Percentiles rank a stretch among this genome's conserved stretches.
Evolutionary conservation across 768 basidiomycete genomes (phyloP).

Genomic region (Boletus huronensis): DNA sequence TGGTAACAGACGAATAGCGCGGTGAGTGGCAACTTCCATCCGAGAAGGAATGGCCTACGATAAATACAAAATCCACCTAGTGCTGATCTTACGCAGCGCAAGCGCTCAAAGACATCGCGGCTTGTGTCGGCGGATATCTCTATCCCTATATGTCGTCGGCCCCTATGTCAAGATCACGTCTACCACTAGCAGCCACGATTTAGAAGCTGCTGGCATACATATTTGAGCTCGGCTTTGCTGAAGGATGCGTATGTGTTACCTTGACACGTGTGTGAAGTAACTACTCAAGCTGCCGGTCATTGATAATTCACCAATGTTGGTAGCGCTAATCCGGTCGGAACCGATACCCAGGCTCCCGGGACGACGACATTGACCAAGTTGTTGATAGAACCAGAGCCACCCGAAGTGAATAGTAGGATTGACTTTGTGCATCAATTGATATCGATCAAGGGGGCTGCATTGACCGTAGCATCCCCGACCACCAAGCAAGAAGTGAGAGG

Average conservation of each 20-base stretch:
- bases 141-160: no score
- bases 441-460: not conserved
- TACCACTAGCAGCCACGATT: no score
- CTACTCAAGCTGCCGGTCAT: no score
- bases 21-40: no score
- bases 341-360: no score
- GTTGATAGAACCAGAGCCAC: slow-evolving; percentile 11
- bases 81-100: slow-evolving; percentile 13
- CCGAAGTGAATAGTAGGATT: slow-evolving; percentile 13
- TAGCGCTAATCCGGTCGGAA: no score
- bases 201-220: not conserved
- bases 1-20: no score
- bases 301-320: no score
- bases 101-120: slow-evolving; percentile 11
- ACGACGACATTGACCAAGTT: slow-evolving; percentile 12
- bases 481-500: slow-evolving; percentile 5
- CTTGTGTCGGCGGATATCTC: slow-evolving; percentile 7
- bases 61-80: not conserved
- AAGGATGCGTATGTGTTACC: slow-evolving; percentile 11
- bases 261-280: no score
- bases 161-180: no score
- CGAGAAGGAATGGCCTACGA: no score
- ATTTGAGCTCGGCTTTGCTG: slow-evolving; percentile 10
- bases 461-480: not conserved
- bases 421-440: no score